Evolutionary conservation across 305 asterid species (phyloP).

Genomic region (Coffea humblotiana): DNA sequence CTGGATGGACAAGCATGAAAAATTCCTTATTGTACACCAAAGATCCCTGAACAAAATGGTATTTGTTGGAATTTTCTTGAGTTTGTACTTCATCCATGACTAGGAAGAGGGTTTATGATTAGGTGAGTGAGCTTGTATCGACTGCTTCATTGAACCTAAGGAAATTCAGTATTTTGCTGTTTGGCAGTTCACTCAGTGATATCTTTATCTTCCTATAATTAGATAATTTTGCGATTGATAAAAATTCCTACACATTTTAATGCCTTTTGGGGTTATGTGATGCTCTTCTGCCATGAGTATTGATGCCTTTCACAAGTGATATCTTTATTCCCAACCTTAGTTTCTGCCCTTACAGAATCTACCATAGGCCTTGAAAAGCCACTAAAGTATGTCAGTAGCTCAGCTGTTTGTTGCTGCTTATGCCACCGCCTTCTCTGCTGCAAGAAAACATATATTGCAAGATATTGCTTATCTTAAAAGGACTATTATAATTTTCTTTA

Average conservation of each 20-base stretch:
- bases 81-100: background rate
- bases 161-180: background rate
- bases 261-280: background rate
- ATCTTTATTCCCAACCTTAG: background rate
- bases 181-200: background rate
- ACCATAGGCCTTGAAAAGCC: background rate
- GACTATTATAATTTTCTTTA: background rate
- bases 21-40: background rate
- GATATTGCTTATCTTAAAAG: background rate
- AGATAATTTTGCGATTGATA: background rate
- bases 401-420: background rate
- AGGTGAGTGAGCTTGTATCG: background rate
- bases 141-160: background rate
- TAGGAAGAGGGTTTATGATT: background rate
- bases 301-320: too few species aligned
- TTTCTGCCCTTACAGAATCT: background rate
- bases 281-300: background rate
- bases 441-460: background rate
- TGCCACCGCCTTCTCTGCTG: background rate
- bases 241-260: background rate
- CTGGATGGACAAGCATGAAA: background rate
- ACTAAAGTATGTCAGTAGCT: background rate
- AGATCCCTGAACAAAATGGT: background rate
- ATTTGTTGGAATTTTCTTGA: background rate
- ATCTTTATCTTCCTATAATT: background rate